phyloP scores from a whole-genome alignment of 2,329 filamentous ascomycete genomes.

The Trichoderma endophyticum region DNA sequence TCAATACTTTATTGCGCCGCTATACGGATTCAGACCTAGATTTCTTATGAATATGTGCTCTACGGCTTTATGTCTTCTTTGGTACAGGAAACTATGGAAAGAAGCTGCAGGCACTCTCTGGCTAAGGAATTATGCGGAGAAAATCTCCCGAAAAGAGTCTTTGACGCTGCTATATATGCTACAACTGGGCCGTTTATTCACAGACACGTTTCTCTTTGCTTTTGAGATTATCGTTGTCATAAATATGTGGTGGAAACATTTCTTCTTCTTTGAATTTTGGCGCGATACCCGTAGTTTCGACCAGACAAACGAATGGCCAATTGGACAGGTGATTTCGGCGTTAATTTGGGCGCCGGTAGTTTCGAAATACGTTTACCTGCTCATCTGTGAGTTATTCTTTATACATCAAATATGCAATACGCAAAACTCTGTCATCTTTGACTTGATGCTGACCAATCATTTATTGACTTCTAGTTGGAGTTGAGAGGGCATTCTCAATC shows the following conservation, averaged over 20 bases:
- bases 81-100: not conserved
- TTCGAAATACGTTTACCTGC: conserved; percentile 7
- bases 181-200: not conserved
- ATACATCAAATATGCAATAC: not conserved
- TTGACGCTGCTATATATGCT: not conserved
- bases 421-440: too few species aligned
- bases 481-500: not conserved
- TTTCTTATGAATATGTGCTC: not conserved
- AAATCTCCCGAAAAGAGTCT: not conserved
- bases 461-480: not conserved
- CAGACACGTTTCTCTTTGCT: not conserved
- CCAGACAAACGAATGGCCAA: not conserved
- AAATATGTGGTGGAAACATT: too few species aligned
- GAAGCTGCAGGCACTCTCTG: not conserved
- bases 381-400: conserved; percentile 1
- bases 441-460: not conserved
- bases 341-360: conserved; percentile 8
- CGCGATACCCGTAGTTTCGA: not conserved
- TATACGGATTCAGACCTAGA: not conserved
- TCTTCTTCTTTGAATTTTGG: too few species aligned
- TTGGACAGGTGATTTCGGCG: conserved; percentile 10
- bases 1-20: not conserved
- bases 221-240: not conserved
- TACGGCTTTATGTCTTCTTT: not conserved
- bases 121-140: not conserved